phyloP scores from a whole-genome alignment of 192 early-diverging fungal species.

The Linnemannia exigua region DNA sequence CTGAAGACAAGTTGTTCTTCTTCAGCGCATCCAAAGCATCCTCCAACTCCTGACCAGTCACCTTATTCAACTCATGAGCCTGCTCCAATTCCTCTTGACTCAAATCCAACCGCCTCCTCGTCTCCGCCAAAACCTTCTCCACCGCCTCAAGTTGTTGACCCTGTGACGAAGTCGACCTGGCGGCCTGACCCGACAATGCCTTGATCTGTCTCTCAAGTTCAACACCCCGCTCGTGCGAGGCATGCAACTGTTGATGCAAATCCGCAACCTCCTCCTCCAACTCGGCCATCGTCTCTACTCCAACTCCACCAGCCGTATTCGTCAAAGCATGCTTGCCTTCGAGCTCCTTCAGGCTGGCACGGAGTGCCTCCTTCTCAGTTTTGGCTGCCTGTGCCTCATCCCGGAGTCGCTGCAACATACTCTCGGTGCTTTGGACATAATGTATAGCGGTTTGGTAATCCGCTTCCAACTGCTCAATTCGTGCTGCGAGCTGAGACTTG shows the following conservation, averaged over 20 bases:
- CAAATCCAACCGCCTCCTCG: slow-evolving; percentile 10
- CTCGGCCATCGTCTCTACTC: slow-evolving; percentile 1
- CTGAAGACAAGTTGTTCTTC: neutral
- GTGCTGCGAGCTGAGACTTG: slow-evolving; percentile 19
- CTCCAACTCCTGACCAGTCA: slow-evolving; percentile 46
- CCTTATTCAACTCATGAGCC: slow-evolving; percentile 42
- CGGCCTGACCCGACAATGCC: neutral
- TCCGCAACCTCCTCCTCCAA: slow-evolving; percentile 39
- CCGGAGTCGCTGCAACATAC: slow-evolving; percentile 41
- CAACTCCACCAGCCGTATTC: neutral
- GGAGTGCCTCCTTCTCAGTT: slow-evolving; percentile 15
- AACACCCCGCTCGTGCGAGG: slow-evolving; percentile 15
- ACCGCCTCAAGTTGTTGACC: slow-evolving; percentile 15
- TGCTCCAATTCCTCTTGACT: slow-evolving; percentile 40
- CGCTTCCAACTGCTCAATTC: slow-evolving; percentile 56
- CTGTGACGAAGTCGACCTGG: slow-evolving; percentile 2
- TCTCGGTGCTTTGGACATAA: slow-evolving; percentile 51
- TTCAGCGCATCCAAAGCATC: slow-evolving; percentile 47
- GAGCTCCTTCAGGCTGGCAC: slow-evolving; percentile 4
- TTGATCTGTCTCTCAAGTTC: slow-evolving; percentile 25
- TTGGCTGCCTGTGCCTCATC: slow-evolving; percentile 39
- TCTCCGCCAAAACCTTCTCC: slow-evolving; percentile 26
- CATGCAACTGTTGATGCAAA: slow-evolving; percentile 39
- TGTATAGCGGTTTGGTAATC: slow-evolving; percentile 59
- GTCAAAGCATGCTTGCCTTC: slow-evolving; percentile 7